Percentiles rank a stretch among this genome's conserved stretches.
Conservation (phyloP, 2,329 filamentous ascomycete genomes). For the Zasmidium citrigriseum region DNA sequence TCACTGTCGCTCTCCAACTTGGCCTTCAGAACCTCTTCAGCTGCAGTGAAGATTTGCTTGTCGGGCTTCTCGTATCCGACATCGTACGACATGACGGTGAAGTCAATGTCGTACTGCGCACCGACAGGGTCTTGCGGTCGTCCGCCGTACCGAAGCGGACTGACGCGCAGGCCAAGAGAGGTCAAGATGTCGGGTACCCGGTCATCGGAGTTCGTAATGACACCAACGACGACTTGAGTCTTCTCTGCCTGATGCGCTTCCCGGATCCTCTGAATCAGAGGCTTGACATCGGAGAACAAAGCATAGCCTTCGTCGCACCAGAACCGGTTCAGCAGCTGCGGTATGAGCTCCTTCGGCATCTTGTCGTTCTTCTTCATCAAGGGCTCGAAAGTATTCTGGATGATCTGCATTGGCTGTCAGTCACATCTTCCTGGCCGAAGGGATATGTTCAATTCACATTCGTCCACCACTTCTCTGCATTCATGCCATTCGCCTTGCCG, state of each 20-base stretch:
- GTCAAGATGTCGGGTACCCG: slow-evolving; percentile 57
- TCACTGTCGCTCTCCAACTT: slow-evolving; percentile 32
- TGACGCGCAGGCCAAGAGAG: slow-evolving; percentile 55
- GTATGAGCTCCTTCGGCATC: slow-evolving; percentile 49
- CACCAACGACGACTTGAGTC: slow-evolving; percentile 49
- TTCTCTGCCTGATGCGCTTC: slow-evolving; percentile 14
- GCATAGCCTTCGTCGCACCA: slow-evolving; percentile 56
- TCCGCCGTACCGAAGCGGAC: slow-evolving; percentile 41
- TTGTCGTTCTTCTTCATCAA: slow-evolving; percentile 34
- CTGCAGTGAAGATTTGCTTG: slow-evolving; percentile 56
- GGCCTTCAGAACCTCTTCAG: slow-evolving; percentile 45
- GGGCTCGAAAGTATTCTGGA: slow-evolving; percentile 55
- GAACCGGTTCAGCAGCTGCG: slow-evolving; percentile 55
- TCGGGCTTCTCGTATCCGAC: slow-evolving; percentile 63
- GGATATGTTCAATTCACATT: slow-evolving; percentile 45
- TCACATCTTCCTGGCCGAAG: background rate
- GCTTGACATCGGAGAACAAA: slow-evolving; percentile 49
- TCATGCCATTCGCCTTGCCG: slow-evolving; percentile 55
- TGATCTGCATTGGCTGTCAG: slow-evolving; percentile 43
- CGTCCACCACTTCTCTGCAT: slow-evolving; percentile 60
- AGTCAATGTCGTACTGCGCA: slow-evolving; percentile 49
- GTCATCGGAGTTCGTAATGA: slow-evolving; percentile 66
- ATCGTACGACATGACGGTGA: slow-evolving; percentile 65
- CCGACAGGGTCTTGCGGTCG: slow-evolving; percentile 22
- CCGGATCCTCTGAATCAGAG: slow-evolving; percentile 48